Evolutionary conservation across 2,329 filamentous ascomycete species (phyloP).

Genomic region (Fusarium stilboides): DNA sequence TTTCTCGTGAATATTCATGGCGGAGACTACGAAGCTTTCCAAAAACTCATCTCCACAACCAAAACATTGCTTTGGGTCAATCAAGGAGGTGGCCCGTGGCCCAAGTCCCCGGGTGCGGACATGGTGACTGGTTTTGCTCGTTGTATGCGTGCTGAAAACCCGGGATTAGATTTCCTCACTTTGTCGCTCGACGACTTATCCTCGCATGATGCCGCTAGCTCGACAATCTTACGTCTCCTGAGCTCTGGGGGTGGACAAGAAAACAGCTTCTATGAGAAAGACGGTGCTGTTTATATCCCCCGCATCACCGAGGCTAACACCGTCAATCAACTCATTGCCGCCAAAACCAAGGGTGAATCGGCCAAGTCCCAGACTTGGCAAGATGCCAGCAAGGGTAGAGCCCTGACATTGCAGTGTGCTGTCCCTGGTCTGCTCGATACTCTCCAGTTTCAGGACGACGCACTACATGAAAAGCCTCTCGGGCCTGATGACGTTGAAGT

Average conservation of each 20-base stretch:
- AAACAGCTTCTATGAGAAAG: conserved; percentile 12
- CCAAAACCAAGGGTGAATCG: conserved; percentile 6
- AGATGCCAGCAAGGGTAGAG: conserved; percentile 1
- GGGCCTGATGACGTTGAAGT: conserved; percentile 11
- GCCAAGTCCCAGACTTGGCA: conserved; percentile 4
- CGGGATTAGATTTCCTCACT: background rate
- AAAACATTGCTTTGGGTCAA: conserved; percentile 11
- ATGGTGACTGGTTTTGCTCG: conserved; percentile 18
- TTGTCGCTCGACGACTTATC: background rate
- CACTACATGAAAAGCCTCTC: conserved; percentile 16
- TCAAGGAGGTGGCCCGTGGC: conserved; percentile 3
- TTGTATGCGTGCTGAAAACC: conserved; percentile 16
- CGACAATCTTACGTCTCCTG: background rate
- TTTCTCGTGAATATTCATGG: conserved; percentile 2
- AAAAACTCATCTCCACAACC: background rate
- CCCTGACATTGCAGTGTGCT: conserved; percentile 8
- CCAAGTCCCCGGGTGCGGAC: conserved; percentile 1
- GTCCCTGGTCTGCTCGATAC: conserved; percentile 16
- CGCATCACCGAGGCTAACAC: conserved; percentile 13
- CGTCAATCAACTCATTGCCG: conserved; percentile 9
- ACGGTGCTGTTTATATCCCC: conserved; percentile 8
- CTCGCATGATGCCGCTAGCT: background rate
- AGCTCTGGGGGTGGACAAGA: background rate
- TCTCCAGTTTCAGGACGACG: conserved; percentile 16
- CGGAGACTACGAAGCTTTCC: conserved; percentile 8